Base-by-base conservation (phyloP, 352 stramenopile genomes). In the Phytopythium kandeliae region DNA sequence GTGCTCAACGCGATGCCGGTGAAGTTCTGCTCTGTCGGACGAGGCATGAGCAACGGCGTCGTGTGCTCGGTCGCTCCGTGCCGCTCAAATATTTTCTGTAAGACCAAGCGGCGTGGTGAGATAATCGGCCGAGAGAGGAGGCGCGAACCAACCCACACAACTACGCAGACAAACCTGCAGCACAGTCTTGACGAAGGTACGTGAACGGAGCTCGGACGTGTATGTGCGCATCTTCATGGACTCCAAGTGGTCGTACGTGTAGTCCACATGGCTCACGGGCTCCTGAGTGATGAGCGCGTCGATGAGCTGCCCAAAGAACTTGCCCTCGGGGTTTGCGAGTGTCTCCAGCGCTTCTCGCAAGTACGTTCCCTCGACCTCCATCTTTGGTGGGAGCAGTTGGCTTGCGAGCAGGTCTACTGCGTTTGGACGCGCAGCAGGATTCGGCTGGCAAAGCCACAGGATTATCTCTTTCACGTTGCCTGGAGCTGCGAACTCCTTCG, bases 381-480 rank as follows among this genome's bases (percentile, higher is more conserved):
- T 92, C 54, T 95, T 92, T 2, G 82, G 55, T 4, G 84, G 84
- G 5, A 95, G 51, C 7, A 95, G 49, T 19, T 74, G 55, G 43
- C 82, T 93, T 8, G 66, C 58, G 4, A 95, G 57, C 5, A 93
- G 58, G 40, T 93, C 85, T 1, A 70, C 81, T 5, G 85, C 82
- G 28, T 74, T 89, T 21, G 85, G 85, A 9, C 85, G 76, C n/a
- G 62, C 65, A 1, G 67, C 62, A 34, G 85, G 80, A 54, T 89
- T 88, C 33, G 60, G 74, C 17, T 95, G 79, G 48, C 89, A 95
- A 9, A 97, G 77, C 77, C 79, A 91, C 36, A 91, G 52, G 33
- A 95, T 76, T 24, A 96, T 92, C 51, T 92, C 85, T 60, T 93
- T 92, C 25, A 96, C 87, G 44, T 95, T 85, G 15, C 92, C 77